These are phyloP conservation scores for Psidium guajava DNA, from an alignment of 345 rosid species.

Conservation along the genomic window DNA sequence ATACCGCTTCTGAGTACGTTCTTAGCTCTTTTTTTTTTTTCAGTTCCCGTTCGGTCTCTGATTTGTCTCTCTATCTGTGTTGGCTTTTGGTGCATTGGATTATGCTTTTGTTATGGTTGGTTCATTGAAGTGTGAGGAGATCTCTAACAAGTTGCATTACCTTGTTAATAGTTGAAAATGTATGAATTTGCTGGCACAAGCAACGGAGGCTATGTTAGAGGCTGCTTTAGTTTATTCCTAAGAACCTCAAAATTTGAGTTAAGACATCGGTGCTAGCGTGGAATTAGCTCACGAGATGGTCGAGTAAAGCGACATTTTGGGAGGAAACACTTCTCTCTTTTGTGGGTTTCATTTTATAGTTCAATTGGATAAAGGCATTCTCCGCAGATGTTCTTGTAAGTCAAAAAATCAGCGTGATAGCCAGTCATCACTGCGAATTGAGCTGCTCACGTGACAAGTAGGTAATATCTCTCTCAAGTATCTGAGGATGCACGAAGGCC, in stretches of 20 bases:
- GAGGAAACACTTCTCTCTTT: background rate
- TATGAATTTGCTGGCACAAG: background rate
- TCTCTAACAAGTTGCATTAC: background rate
- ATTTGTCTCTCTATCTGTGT: background rate
- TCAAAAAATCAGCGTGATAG: background rate
- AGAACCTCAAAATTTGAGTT: background rate
- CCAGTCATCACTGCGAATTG: background rate
- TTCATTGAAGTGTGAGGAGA: background rate
- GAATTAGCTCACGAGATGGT: background rate
- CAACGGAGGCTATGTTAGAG: background rate
- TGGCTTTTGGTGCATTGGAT: background rate
- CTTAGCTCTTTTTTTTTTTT: background rate
- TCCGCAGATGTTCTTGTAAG: background rate
- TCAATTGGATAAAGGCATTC: background rate
- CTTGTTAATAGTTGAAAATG: background rate
- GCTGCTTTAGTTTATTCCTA: background rate
- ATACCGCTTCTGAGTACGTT: slow-evolving; percentile 73
- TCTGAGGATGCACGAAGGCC: background rate
- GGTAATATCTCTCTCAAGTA: background rate
- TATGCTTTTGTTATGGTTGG: background rate
- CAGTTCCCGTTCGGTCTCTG: background rate
- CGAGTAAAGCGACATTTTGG: background rate
- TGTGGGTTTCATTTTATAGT: background rate
- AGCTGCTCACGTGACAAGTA: background rate
- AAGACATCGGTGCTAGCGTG: background rate